Base-by-base conservation (phyloP, 495 filamentous ascomycete genomes). In the Neurospora sp. region DNA sequence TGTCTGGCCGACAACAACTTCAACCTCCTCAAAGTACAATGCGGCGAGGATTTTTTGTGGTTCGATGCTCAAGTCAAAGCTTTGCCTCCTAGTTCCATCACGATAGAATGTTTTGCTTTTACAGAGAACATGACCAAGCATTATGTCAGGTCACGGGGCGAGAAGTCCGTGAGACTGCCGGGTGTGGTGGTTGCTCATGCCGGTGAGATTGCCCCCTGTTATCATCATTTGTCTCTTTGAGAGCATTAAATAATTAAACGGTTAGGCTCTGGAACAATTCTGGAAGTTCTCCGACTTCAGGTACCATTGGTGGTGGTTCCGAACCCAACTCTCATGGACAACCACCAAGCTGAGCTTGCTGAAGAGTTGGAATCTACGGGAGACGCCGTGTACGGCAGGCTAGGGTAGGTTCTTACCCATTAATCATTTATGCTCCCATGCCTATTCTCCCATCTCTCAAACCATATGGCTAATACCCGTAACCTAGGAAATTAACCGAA, bases 281-380 rank as follows among this genome's bases (percentile, higher is more conserved):
- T 97, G 1, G 93, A 92, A 79, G 93, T 90, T 0, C 84, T 96
- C 39, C 87, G 93, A 39, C 73, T 83, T 69, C 85, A 86, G 20
- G 84, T 92, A 0, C 89, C 91, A 6, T 80, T 97, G 39, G 88
- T 98, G 66, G 93, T 96, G 4, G 94, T 99, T 31, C 93, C 94
- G 9, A 99, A 99, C 80, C 83, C 88, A 9, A 83, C 84, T 3
- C 87, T 99, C 5, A 89, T 97, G 77, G 93, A 94, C 76, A 97
- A 98, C 76, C 96, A 99, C 78, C 96, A 99, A 81, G 87, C 88
- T 42, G 94, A 99, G 79, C 85, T 98, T 11, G 94, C 94, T 2
- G 84, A 88, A 66, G 90, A 90, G 77, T 83, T 97, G 70, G 88
- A 90, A 59, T 78, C 81, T 7, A 87, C 92, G 73, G 90, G 90